Evolutionary conservation across 1,284 basidiomycete genomes (phyloP).

Genomic region (Irpex rosettiformis): DNA sequence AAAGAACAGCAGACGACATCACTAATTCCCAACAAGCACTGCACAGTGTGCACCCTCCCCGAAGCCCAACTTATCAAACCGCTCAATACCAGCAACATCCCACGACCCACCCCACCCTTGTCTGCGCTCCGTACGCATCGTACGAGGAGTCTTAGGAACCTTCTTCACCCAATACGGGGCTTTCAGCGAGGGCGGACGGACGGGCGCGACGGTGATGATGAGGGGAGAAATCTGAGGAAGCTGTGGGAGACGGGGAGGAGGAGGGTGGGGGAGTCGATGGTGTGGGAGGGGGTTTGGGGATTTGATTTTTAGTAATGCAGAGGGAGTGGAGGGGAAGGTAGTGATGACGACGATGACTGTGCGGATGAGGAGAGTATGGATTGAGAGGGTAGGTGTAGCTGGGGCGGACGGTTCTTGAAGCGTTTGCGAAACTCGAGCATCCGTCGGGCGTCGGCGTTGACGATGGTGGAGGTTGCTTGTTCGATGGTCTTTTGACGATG

Average conservation of each 20-base stretch:
- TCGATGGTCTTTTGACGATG: conserved; percentile 6
- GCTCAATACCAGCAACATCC: conserved; percentile 22
- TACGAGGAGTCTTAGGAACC: conserved; percentile 24
- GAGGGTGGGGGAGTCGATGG: conserved; percentile 11
- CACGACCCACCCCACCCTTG: conserved; percentile 30
- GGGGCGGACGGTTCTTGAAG: conserved; percentile 18
- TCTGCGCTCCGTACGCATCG: conserved; percentile 24
- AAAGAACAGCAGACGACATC: too few relatives aligned
- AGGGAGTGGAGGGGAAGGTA: conserved; percentile 9
- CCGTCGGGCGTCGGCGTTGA: conserved; percentile 19
- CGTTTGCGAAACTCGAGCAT: conserved; percentile 22
- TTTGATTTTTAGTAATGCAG: background rate
- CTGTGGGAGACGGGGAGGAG: conserved; percentile 14
- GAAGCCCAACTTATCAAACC: too few relatives aligned
- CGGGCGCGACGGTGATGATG: conserved; percentile 9
- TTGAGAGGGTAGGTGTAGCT: conserved; percentile 6
- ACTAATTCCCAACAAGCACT: too few relatives aligned
- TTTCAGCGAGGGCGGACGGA: conserved; percentile 15
- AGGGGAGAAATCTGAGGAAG: conserved; percentile 6
- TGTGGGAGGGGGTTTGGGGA: too few relatives aligned
- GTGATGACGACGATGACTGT: too few relatives aligned
- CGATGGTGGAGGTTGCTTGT: conserved; percentile 20
- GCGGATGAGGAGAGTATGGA: background rate
- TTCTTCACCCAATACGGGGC: conserved; percentile 30
- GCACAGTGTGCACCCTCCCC: too few relatives aligned